Conservation (phyloP, 257 asterid genomes). For the Asclepias syriaca region DNA sequence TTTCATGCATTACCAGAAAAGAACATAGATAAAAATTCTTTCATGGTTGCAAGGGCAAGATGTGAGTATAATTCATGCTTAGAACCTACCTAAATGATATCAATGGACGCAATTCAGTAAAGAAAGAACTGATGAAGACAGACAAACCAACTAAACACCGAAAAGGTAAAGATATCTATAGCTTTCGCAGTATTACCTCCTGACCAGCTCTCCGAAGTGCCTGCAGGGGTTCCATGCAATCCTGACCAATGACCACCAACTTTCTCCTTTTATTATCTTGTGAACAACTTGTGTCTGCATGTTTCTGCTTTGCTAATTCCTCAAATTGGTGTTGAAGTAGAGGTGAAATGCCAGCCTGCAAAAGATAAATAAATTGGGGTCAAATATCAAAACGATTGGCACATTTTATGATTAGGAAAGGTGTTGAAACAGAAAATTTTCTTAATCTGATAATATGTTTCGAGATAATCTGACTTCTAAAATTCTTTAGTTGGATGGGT, state of each 20-base stretch:
- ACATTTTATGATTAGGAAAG: not conserved
- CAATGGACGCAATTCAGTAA: not conserved
- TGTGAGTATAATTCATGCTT: not conserved
- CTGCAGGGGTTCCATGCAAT: slow-evolving; percentile 89
- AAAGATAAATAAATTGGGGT: slow-evolving; percentile 10
- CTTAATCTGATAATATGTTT: not conserved
- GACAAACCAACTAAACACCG: not conserved
- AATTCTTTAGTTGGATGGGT: not conserved
- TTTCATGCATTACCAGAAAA: not conserved
- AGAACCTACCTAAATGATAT: slow-evolving; percentile 15
- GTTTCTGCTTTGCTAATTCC: slow-evolving; percentile 55
- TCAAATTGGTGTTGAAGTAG: slow-evolving; percentile 74
- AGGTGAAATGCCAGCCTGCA: slow-evolving; percentile 85
- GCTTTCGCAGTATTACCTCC: slow-evolving; percentile 27
- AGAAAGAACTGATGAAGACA: not conserved
- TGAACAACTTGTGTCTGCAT: slow-evolving; percentile 24
- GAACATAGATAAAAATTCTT: not conserved
- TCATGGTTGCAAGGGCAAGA: no score
- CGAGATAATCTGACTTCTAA: not conserved
- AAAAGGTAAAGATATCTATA: not conserved
- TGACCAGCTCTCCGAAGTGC: slow-evolving; percentile 62
- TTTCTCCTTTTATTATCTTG: slow-evolving; percentile 49
- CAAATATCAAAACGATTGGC: not conserved
- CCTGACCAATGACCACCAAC: slow-evolving; percentile 84
- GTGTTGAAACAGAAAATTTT: not conserved